These are phyloP conservation scores for Nicotiana tomentosiformis DNA, from an alignment of 257 asterid genomes.

Conservation along the genomic window DNA sequence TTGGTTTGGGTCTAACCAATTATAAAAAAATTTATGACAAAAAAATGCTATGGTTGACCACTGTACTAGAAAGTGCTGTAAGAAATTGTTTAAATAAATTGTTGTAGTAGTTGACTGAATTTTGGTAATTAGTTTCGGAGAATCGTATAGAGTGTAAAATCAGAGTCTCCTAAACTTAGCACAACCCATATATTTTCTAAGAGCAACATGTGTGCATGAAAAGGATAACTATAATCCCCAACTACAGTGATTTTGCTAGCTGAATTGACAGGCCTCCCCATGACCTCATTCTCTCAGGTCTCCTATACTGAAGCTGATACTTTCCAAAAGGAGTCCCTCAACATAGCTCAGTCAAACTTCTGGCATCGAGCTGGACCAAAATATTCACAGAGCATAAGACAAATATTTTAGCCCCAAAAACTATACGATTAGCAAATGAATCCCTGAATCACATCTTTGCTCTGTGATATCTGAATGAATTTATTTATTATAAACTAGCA, in stretches of 20 bases:
- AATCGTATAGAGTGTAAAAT: not conserved
- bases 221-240: not conserved
- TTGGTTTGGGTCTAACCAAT: not conserved
- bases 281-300: not conserved
- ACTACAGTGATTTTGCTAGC: not conserved
- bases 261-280: not conserved
- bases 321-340: constrained; percentile 1
- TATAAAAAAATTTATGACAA: no score
- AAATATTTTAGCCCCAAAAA: not conserved
- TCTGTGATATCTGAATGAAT: not conserved
- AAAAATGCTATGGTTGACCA: no score
- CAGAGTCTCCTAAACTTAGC: not conserved
- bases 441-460: not conserved
- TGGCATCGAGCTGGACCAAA: not conserved
- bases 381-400: not conserved
- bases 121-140: not conserved
- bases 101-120: not conserved
- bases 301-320: not conserved
- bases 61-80: no score
- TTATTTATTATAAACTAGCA: not conserved
- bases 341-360: not conserved
- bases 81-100: not conserved
- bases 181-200: not conserved
- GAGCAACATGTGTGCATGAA: not conserved
- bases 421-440: not conserved